Evolutionary conservation across 2,329 filamentous ascomycete species (phyloP), one percentile per base, ranked within the genome.

Genomic region (Calonectria pteridis): DNA sequence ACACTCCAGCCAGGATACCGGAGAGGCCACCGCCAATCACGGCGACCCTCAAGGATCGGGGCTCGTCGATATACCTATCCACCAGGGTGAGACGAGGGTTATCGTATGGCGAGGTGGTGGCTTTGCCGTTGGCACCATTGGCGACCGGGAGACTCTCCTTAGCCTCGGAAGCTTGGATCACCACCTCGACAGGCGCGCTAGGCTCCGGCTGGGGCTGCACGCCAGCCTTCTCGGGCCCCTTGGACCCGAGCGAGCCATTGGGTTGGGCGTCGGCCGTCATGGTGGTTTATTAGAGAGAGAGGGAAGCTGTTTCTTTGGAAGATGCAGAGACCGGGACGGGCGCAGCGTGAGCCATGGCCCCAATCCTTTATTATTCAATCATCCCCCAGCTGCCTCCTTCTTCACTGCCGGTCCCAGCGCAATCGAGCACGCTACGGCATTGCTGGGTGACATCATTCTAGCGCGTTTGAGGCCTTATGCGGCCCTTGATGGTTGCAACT

Each of bases 1-100:
- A 83, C 10, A 92, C 87, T 0, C 93, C 93, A 1, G 93, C 91
- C 6, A 89, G 88, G 43, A 84, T 82, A 0, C 82, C 83, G 4
- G 81, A 78, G 28, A 84, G 75, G 1, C 84, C 85, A 62, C 82
- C 85, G 31, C 85, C 85, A 67, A 86, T 82, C 4, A 85, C 81
- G 0, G 81, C 83, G 3, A 85, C 84, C 37, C 80, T 79, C 35
- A 85, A 59, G 11, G 80, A 75, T 14, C 83, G 81, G 18, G 82
- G 81, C 49, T 85, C 82, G 50, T 85, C 84, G 37, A 85, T 81
- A 62, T 80, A 83, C 18, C 81, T 78, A 59, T 85, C 79, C n/a
- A 84, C 67, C 49, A 83, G 59, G 23, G 55, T 65, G 23, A 81
- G 73, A 9, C 73, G 65, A 69, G 77, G 77, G 26, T 67, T 78